A percentile compares a stretch with the other conserved stretches of the same genome.
Evolutionary conservation across 179 eudicot species (phyloP).

Genomic region (Heliamphora pulchella): DNA sequence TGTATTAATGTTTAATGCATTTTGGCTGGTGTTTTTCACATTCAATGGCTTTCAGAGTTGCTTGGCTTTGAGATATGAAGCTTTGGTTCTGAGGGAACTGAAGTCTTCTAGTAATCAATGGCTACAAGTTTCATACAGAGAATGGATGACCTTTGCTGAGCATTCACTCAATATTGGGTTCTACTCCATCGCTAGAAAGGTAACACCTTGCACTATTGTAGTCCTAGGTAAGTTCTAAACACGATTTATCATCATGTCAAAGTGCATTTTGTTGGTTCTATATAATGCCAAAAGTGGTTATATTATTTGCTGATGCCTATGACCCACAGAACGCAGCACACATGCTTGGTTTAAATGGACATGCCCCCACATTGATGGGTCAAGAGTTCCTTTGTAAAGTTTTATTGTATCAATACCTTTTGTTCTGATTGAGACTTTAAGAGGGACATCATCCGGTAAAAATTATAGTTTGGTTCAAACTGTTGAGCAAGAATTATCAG

Average conservation of each 20-base stretch:
- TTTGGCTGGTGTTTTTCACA: neutral
- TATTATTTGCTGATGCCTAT: neutral
- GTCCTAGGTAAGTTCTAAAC: neutral
- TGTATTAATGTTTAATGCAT: neutral
- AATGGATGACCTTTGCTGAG: slow-evolving; percentile 71
- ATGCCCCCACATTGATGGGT: neutral
- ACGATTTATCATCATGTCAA: neutral
- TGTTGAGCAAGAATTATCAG: neutral
- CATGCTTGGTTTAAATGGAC: neutral
- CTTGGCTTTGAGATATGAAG: slow-evolving; percentile 87
- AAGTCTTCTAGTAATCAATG: slow-evolving; percentile 30
- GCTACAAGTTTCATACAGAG: slow-evolving; percentile 44
- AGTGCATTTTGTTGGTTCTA: neutral
- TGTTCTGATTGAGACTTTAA: neutral
- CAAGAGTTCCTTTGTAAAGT: neutral
- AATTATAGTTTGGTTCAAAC: neutral
- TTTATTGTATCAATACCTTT: neutral
- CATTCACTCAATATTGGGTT: slow-evolving; percentile 54
- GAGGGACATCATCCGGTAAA: neutral
- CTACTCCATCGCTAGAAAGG: slow-evolving; percentile 57
- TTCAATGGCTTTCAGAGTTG: slow-evolving; percentile 49
- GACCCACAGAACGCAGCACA: neutral
- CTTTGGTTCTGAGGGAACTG: slow-evolving; percentile 51
- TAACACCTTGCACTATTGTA: slow-evolving; percentile 6
- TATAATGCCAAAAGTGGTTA: neutral